A percentile compares a stretch with the other conserved stretches of the same genome.
Conservation (phyloP, 352 stramenopile genomes). For the Globisporangium ultimum region DNA sequence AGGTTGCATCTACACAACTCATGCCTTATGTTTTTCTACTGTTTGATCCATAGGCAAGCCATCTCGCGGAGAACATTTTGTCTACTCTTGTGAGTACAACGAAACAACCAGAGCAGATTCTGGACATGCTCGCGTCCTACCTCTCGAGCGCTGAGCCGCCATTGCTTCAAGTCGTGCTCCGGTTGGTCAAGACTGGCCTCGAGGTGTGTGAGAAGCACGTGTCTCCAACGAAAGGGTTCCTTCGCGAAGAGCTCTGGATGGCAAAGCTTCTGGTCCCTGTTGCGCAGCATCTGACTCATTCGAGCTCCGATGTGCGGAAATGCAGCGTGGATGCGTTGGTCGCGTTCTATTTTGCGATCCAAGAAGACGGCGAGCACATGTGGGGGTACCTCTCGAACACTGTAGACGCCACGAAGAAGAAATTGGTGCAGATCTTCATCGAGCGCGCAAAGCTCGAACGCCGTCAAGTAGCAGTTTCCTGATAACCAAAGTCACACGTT, state of each 20-base stretch:
- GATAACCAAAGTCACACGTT: too few species aligned
- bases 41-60: slow-evolving; percentile 23
- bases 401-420: slow-evolving; percentile 48
- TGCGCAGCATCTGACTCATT: slow-evolving; percentile 36
- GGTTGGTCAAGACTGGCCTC: slow-evolving; percentile 43
- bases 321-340: slow-evolving; percentile 64
- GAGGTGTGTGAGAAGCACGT: slow-evolving; percentile 25
- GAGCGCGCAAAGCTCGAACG: slow-evolving; percentile 52
- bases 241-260: slow-evolving; percentile 30
- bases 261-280: slow-evolving; percentile 30
- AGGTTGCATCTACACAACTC: too few species aligned
- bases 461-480: background rate
- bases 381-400: slow-evolving; percentile 41
- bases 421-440: slow-evolving; percentile 76
- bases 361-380: slow-evolving; percentile 38
- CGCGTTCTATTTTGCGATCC: slow-evolving; percentile 52
- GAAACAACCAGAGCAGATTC: slow-evolving; percentile 25
- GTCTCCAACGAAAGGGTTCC: slow-evolving; percentile 16
- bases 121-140: slow-evolving; percentile 40
- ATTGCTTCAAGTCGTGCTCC: slow-evolving; percentile 43
- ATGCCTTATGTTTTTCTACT: too few species aligned
- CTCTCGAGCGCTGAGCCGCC: slow-evolving; percentile 35
- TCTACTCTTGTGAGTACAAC: slow-evolving; percentile 29
- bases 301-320: slow-evolving; percentile 67
- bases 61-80: slow-evolving; percentile 55